Conservation (phyloP, 495 filamentous ascomycete genomes). For the Aspergillus leporis region DNA sequence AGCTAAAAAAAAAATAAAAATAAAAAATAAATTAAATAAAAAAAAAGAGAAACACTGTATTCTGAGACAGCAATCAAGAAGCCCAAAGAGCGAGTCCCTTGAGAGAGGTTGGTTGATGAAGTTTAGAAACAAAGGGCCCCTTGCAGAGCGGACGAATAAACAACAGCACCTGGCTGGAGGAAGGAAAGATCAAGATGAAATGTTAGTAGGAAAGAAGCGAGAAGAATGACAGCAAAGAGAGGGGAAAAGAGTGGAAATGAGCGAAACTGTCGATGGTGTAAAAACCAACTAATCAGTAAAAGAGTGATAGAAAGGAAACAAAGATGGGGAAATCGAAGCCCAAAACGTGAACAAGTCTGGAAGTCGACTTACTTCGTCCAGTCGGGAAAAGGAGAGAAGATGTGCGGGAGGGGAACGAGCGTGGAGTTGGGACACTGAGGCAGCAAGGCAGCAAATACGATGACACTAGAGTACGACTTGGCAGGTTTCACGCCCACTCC, state of each 20-base stretch:
- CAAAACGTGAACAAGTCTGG: conserved; percentile 1
- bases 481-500: conserved; percentile 15
- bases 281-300: background rate
- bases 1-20: background rate
- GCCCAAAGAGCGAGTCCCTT: conserved; percentile 13
- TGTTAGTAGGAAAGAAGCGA: conserved; percentile 19
- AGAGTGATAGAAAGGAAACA: conserved; percentile 9
- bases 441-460: background rate
- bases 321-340: conserved; percentile 1
- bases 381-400: conserved; percentile 12
- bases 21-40: background rate
- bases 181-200: conserved; percentile 19
- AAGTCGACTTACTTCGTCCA: background rate
- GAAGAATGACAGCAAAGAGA: conserved; percentile 21
- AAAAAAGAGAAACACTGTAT: conserved; percentile 14
- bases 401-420: background rate
- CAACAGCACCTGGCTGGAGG: conserved; percentile 43
- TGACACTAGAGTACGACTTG: conserved; percentile 5
- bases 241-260: conserved; percentile 19
- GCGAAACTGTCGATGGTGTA: conserved; percentile 12
- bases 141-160: conserved; percentile 28
- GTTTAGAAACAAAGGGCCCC: conserved; percentile 24
- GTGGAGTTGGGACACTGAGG: background rate
- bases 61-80: conserved; percentile 21
- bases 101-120: conserved; percentile 22